phyloP scores from a whole-genome alignment of 2,329 filamentous ascomycete genomes.

The Gaeumannomyces tritici region DNA sequence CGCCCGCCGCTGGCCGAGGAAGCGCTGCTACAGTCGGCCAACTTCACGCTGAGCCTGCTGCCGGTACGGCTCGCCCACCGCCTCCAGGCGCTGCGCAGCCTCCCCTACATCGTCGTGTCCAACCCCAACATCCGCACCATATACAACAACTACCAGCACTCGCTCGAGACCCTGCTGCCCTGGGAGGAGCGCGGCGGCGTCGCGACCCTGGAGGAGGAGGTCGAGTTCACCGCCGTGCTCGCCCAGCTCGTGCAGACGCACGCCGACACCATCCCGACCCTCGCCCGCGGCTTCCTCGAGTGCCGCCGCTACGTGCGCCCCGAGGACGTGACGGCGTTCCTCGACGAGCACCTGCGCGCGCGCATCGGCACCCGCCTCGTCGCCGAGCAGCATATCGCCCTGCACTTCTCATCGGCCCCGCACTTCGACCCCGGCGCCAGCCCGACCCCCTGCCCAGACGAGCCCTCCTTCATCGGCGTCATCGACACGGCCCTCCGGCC shows the following conservation, averaged over 20 bases:
- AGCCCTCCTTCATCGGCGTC: slow-evolving; percentile 71
- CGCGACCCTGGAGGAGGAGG: slow-evolving; percentile 74
- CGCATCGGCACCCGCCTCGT: slow-evolving; percentile 90
- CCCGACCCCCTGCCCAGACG: slow-evolving; percentile 39
- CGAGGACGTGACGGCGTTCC: slow-evolving; percentile 75
- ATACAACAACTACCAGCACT: slow-evolving; percentile 93
- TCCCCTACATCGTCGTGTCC: slow-evolving; percentile 97
- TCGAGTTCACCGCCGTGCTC: slow-evolving; percentile 83
- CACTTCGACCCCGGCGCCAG: slow-evolving; percentile 49
- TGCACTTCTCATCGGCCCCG: slow-evolving; percentile 65
- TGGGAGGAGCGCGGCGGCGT: slow-evolving; percentile 59
- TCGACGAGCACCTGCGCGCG: slow-evolving; percentile 88
- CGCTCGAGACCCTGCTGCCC: slow-evolving; percentile 79
- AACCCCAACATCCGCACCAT: slow-evolving; percentile 92
- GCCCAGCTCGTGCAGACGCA: slow-evolving; percentile 94
- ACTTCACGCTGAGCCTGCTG: slow-evolving; percentile 88
- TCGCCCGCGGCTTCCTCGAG: slow-evolving; percentile 88
- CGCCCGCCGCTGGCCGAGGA: slow-evolving; percentile 73
- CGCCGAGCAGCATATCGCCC: slow-evolving; percentile 90
- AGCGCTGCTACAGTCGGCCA: slow-evolving; percentile 79
- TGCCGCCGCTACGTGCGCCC: slow-evolving; percentile 83
- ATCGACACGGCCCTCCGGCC: slow-evolving; percentile 87
- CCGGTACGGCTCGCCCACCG: slow-evolving; percentile 88
- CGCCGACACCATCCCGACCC: slow-evolving; percentile 83
- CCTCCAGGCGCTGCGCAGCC: slow-evolving; percentile 83